phyloP scores from a whole-genome alignment of 371 early-diverging fungal species.

The Mucor circinelloides region DNA sequence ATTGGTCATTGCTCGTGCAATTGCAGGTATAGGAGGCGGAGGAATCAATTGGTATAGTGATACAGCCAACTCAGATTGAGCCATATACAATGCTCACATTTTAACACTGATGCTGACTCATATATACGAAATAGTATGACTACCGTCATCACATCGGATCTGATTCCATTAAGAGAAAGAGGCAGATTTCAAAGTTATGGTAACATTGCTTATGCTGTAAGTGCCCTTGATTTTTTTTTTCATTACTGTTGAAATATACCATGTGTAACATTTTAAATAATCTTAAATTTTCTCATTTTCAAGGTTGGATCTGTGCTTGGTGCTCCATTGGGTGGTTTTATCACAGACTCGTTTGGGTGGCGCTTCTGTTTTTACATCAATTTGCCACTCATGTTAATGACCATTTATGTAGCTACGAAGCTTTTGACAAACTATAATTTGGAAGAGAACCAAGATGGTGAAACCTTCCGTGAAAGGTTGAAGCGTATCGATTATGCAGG shows the following conservation, averaged over 20 bases:
- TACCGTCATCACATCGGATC: conserved; percentile 44
- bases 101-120: neutral
- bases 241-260: neutral
- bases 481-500: conserved; percentile 68
- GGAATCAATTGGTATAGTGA: conserved; percentile 33
- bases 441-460: conserved; percentile 17
- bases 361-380: conserved; percentile 82
- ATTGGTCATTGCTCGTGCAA: conserved; percentile 73
- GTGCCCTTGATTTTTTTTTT: neutral
- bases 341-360: conserved; percentile 61
- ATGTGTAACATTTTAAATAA: no score
- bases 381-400: conserved; percentile 64
- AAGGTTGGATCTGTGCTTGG: conserved; percentile 36
- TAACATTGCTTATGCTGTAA: conserved; percentile 48
- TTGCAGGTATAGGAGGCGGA: conserved; percentile 80
- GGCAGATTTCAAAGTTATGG: conserved; percentile 53
- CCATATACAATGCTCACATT: neutral
- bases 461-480: conserved; percentile 31
- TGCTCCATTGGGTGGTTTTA: conserved; percentile 54
- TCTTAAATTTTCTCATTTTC: neutral
- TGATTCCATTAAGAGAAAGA: conserved; percentile 53
- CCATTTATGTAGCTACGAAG: conserved; percentile 24
- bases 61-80: neutral
- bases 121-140: conserved; percentile 26
- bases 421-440: conserved; percentile 41